These are phyloP conservation scores for Primulina huaijiensis DNA, from an alignment of 257 asterid genomes.

Conservation along the genomic window DNA sequence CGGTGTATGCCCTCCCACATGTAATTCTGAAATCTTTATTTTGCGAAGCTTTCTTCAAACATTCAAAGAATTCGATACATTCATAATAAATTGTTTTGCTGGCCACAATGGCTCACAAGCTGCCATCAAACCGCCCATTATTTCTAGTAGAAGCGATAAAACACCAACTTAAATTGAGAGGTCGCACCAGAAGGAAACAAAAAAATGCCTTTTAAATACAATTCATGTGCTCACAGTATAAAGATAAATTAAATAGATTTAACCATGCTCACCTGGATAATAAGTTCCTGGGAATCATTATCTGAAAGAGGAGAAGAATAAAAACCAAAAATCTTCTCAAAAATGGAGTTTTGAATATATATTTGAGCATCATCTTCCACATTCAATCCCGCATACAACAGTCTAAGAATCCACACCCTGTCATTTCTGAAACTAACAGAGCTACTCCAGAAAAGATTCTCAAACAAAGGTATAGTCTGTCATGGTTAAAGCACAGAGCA, in stretches of 20 bases:
- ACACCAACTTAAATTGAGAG: no score
- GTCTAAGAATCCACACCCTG: conserved; percentile 82
- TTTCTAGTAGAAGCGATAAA: no score
- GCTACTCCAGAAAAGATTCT: conserved; percentile 68
- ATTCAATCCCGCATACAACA: conserved; percentile 66
- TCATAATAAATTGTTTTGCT: background rate
- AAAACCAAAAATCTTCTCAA: conserved; percentile 62
- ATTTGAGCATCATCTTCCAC: conserved; percentile 67
- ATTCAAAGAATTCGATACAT: no score
- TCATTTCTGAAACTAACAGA: conserved; percentile 61
- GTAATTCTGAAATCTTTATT: background rate
- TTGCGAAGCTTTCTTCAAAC: no score
- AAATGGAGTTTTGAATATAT: conserved; percentile 58
- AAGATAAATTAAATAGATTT: background rate
- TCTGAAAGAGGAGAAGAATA: conserved; percentile 84
- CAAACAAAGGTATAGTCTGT: conserved; percentile 80
- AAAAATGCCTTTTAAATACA: background rate
- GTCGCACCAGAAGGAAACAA: no score
- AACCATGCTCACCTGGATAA: conserved; percentile 60
- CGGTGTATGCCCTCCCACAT: conserved; percentile 13
- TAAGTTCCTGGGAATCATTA: conserved; percentile 71
- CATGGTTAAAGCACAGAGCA: conserved; percentile 21
- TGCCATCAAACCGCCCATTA: no score
- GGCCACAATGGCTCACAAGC: background rate
- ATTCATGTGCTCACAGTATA: background rate